Evolutionary conservation across 345 rosid genomes (phyloP).

Genomic region (Moricandia arvensis): DNA sequence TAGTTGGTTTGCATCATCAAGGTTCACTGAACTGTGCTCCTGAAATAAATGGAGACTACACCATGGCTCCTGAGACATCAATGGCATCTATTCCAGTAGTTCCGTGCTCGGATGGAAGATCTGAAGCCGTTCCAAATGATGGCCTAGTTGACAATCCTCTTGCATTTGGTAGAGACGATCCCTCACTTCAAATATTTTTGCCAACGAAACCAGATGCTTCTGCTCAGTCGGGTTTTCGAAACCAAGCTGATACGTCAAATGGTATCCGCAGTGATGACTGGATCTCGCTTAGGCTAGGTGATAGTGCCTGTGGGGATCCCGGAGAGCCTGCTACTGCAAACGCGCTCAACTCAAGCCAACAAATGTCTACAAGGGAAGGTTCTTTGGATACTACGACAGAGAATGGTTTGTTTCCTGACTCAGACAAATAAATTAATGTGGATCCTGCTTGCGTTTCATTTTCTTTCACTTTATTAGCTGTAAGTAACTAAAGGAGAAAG

Average conservation of each 20-base stretch:
- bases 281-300: slow-evolving; percentile 95
- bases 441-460: slow-evolving; percentile 2
- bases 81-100: slow-evolving; percentile 43
- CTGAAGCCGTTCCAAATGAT: slow-evolving; percentile 53
- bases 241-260: slow-evolving; percentile 66
- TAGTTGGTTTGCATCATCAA: slow-evolving; percentile 58
- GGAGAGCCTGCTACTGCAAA: slow-evolving; percentile 49
- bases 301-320: slow-evolving; percentile 51
- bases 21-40: slow-evolving; percentile 54
- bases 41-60: slow-evolving; percentile 64
- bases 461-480: slow-evolving; percentile 2
- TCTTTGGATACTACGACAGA: slow-evolving; percentile 61
- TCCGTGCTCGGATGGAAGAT: slow-evolving; percentile 36
- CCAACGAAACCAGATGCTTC: slow-evolving; percentile 73
- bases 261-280: slow-evolving; percentile 78
- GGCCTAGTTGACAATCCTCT: slow-evolving; percentile 81
- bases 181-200: slow-evolving; percentile 89
- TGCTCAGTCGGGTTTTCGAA: slow-evolving; percentile 55
- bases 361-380: slow-evolving; percentile 47
- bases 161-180: slow-evolving; percentile 77
- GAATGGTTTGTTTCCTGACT: slow-evolving; percentile 67
- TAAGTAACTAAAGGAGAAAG: slow-evolving; percentile 20
- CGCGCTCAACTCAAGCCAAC: slow-evolving; percentile 56
- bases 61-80: slow-evolving; percentile 55
- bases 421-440: slow-evolving; percentile 8